Evolutionary conservation across 2,329 filamentous ascomycete genomes (phyloP).

Genomic region (Nigrospora osmanthi): DNA sequence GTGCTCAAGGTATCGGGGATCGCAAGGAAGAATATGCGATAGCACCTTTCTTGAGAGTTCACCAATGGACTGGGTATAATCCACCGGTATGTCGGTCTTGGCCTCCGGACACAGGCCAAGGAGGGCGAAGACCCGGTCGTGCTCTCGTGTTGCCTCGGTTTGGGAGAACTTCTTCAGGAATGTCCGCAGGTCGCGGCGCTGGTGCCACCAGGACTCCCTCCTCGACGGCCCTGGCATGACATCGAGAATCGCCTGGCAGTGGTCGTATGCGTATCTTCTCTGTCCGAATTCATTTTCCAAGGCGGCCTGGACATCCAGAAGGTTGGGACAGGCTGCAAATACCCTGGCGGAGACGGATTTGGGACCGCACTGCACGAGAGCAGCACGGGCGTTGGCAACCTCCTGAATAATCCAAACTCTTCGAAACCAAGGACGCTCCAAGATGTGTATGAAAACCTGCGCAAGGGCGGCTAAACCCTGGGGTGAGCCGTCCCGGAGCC

Average conservation of each 20-base stretch:
- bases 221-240: background rate
- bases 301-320: background rate
- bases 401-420: conserved; percentile 1
- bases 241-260: background rate
- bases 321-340: background rate
- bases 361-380: background rate
- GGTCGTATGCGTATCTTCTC: background rate
- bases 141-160: background rate
- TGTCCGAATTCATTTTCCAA: too few species aligned
- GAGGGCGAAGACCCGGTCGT: background rate
- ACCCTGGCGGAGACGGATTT: background rate
- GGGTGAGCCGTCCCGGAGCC: too few species aligned
- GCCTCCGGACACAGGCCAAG: background rate
- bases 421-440: background rate
- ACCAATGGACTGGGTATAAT: background rate
- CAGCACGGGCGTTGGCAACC: background rate
- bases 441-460: background rate
- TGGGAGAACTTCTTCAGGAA: background rate
- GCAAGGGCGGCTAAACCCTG: rapidly evolving
- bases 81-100: background rate
- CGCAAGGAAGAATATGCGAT: background rate
- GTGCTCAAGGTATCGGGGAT: background rate
- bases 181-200: background rate
- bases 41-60: background rate
- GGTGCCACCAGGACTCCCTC: background rate